Evolutionary conservation across 225 moss, liverwort and hornwort genomes (phyloP).

Genomic region (Bryum argenteum): DNA sequence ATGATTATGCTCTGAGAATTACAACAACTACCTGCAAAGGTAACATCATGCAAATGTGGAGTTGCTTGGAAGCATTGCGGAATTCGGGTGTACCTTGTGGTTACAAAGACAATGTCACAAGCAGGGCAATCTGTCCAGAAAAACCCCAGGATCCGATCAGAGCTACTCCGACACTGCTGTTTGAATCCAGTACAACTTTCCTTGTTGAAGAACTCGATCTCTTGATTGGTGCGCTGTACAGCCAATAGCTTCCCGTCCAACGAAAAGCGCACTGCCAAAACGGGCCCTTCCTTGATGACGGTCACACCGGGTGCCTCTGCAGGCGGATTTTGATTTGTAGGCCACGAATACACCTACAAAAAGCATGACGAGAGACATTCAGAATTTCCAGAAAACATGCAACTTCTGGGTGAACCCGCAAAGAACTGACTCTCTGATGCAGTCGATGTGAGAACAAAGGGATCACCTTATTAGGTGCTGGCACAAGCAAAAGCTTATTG

Average conservation of each 20-base stretch:
- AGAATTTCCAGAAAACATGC: slow-evolving; percentile 15
- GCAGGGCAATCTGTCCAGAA: slow-evolving; percentile 94
- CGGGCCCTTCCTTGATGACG: slow-evolving; percentile 76
- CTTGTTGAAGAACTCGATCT: slow-evolving; percentile 82
- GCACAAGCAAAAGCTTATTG: slow-evolving; percentile 84
- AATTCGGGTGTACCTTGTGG: slow-evolving; percentile 46
- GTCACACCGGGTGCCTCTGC: slow-evolving; percentile 62
- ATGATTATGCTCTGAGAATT: background rate
- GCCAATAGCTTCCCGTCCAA: slow-evolving; percentile 84
- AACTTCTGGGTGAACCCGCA: background rate
- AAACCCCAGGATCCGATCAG: slow-evolving; percentile 84
- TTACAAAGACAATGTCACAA: slow-evolving; percentile 88
- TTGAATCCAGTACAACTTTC: slow-evolving; percentile 70
- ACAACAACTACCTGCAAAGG: slow-evolving; percentile 10
- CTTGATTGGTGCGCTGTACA: slow-evolving; percentile 82
- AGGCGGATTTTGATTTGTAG: slow-evolving; percentile 71
- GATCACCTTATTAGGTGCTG: slow-evolving; percentile 79
- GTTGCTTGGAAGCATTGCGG: background rate
- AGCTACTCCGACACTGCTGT: slow-evolving; percentile 74
- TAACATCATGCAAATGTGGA: background rate
- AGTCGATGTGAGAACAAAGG: slow-evolving; percentile 8
- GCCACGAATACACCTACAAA: slow-evolving; percentile 80
- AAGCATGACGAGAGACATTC: background rate
- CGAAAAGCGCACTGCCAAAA: slow-evolving; percentile 78
- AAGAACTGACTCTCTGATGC: background rate